These are phyloP conservation scores for Zychaea mexicana DNA, from an alignment of 371 early-diverging fungal genomes.

Conservation along the genomic window DNA sequence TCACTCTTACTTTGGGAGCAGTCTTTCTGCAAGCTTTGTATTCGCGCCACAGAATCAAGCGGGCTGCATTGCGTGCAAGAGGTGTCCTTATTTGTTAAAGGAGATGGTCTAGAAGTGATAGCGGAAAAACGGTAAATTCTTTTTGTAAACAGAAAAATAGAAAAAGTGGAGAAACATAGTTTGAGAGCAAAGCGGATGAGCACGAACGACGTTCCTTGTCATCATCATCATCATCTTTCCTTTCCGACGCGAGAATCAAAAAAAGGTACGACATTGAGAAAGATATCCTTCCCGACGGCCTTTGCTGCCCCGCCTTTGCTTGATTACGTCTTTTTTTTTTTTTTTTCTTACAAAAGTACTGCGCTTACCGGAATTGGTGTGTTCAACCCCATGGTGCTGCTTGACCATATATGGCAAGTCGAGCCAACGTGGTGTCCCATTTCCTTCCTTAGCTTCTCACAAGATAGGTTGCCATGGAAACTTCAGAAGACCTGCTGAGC, in stretches of 20 bases:
- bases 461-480: constrained; percentile 4
- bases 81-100: too few species aligned
- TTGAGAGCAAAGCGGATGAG: not conserved
- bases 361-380: not conserved
- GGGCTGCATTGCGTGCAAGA: too few species aligned
- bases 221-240: not conserved
- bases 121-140: constrained; percentile 4
- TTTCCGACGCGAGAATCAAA: not conserved
- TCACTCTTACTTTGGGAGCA: too few species aligned
- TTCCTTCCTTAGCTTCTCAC: constrained; percentile 11
- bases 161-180: not conserved
- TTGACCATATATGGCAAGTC: not conserved
- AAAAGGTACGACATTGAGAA: not conserved
- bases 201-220: not conserved
- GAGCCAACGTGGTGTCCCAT: constrained; percentile 8
- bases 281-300: not conserved
- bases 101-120: not conserved
- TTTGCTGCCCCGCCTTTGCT: not conserved
- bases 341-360: too few species aligned
- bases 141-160: not conserved
- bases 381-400: not conserved
- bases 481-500: not conserved
- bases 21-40: too few species aligned
- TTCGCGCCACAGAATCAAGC: too few species aligned
- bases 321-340: not conserved